phyloP scores from a whole-genome alignment of 2,329 filamentous ascomycete species.

The Thyridium curvatum region DNA sequence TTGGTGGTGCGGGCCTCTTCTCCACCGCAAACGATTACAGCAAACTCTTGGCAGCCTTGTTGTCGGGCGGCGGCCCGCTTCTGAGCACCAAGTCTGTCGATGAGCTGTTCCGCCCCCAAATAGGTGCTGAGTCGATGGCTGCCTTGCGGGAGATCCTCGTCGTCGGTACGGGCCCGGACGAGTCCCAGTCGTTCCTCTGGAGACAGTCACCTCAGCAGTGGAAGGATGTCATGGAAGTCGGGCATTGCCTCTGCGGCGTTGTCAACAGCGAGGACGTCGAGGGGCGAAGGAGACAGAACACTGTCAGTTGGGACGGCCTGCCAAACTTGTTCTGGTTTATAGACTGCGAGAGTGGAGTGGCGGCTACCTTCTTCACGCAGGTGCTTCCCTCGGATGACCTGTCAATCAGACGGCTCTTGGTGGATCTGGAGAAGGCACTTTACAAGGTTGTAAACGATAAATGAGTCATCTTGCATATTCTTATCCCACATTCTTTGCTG shows the following conservation, averaged over 20 bases:
- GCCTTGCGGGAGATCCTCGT: too few relatives aligned
- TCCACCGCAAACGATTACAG: slow-evolving; percentile 30
- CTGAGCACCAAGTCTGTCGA: slow-evolving; percentile 33
- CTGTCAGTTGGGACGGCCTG: slow-evolving; percentile 39
- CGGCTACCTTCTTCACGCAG: too few relatives aligned
- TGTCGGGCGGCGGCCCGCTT: slow-evolving; percentile 40
- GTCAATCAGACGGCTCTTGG: too few relatives aligned
- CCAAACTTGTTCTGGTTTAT: slow-evolving; percentile 40
- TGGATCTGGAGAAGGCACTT: too few relatives aligned
- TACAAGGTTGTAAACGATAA: too few relatives aligned
- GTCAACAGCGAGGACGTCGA: slow-evolving; percentile 31
- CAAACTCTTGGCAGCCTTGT: slow-evolving; percentile 36
- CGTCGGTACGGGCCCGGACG: slow-evolving; percentile 18
- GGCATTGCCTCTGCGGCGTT: slow-evolving; percentile 16
- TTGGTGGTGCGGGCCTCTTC: slow-evolving; percentile 26
- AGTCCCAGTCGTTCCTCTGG: slow-evolving; percentile 16
- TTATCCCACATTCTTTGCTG: too few relatives aligned
- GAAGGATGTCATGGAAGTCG: too few relatives aligned
- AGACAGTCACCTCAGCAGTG: too few relatives aligned
- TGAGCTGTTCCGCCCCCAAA: slow-evolving; percentile 39
- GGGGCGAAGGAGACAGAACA: slow-evolving; percentile 34
- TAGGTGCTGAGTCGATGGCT: too few relatives aligned
- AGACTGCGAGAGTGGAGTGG: slow-evolving; percentile 29
- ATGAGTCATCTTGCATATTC: too few relatives aligned
- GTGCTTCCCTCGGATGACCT: too few relatives aligned